Evolutionary conservation across 257 asterid species (phyloP), one percentile per base, ranked within the genome.

Genomic region (Cruciata laevipes): DNA sequence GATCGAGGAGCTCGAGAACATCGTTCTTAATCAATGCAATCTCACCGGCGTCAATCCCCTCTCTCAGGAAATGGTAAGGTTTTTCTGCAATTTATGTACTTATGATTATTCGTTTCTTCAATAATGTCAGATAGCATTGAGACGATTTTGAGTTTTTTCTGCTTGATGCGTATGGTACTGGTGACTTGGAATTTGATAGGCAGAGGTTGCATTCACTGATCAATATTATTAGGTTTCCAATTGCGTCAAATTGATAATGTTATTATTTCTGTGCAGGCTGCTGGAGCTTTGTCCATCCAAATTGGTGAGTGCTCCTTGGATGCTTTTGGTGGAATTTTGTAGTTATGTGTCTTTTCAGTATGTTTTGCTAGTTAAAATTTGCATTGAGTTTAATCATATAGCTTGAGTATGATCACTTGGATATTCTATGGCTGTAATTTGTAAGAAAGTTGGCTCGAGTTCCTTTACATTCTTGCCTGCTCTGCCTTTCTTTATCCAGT

Each of bases 1-100:
- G 89, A 79, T 90, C 77, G 92, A 82, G 61, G 88, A 82, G 73
- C 96, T 94, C 69, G 83, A 87, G 53, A 74, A 83, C 70, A 81
- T 94, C 64, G 96, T 94, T 67, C 76, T 79, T 65, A 75, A 75
- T 18, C 97, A 94, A 77, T 94, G 97, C 87, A 76, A 83, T 74
- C 89, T 94, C 71, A 94, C 97, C 53, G 97, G 99, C 78, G 83
- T 86, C 78, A 94, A 94, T 75, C 99, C 99, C 65, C 93, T 94
- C 51, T 94, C 98, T 66, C 97, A 94, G 73, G 99, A 94, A 73
- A 94, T 94, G 99, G 99, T 94, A 57, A 30, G 71, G 20, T 52
- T 65, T 3, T 40, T 30, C 13, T 27, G 32, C 23, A 8, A 49
- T 58, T 61, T 61, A 0, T 21, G 38, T 31, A 14, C 65, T 0